A percentile compares a stretch with the other conserved stretches of the same genome.
Conservation (phyloP, 805 yeast genomes). For the Candida maltosa region DNA sequence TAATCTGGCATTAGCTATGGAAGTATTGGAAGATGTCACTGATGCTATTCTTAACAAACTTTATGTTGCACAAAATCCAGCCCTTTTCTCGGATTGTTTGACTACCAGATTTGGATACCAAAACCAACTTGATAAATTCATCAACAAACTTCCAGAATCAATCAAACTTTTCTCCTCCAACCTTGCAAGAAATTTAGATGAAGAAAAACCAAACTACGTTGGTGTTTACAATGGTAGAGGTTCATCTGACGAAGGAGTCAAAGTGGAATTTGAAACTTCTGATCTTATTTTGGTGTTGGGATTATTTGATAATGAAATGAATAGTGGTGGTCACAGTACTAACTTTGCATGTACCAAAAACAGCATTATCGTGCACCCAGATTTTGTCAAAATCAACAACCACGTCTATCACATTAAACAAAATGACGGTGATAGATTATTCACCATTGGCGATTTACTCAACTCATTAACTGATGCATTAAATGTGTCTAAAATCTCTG, state of each 20-base stretch:
- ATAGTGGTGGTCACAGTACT: constrained; percentile 21
- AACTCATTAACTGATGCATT: constrained; percentile 12
- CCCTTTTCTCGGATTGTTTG: constrained; percentile 68
- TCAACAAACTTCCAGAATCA: constrained; percentile 36
- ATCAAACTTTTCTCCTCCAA: constrained; percentile 52
- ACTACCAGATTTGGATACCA: constrained; percentile 58
- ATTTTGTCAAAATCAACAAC: constrained; percentile 35
- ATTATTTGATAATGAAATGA: constrained; percentile 40
- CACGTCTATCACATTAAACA: constrained; percentile 19
- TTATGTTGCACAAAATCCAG: constrained; percentile 54
- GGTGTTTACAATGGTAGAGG: constrained; percentile 71
- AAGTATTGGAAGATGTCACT: constrained; percentile 18
- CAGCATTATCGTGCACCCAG: constrained; percentile 39
- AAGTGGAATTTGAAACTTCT: constrained; percentile 32
- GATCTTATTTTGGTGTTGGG: constrained; percentile 77
- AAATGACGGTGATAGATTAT: constrained; percentile 21
- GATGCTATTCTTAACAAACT: constrained; percentile 45
- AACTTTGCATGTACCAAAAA: constrained; percentile 19
- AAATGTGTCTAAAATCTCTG: constrained; percentile 12
- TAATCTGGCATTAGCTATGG: constrained; percentile 6
- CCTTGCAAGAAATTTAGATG: constrained; percentile 76
- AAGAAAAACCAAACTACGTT: constrained; percentile 56
- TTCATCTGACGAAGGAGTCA: constrained; percentile 23
- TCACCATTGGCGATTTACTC: constrained; percentile 32
- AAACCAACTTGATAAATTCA: constrained; percentile 44